phyloP scores from a whole-genome alignment of 1,284 basidiomycete genomes.

The Ustilago crameri region DNA sequence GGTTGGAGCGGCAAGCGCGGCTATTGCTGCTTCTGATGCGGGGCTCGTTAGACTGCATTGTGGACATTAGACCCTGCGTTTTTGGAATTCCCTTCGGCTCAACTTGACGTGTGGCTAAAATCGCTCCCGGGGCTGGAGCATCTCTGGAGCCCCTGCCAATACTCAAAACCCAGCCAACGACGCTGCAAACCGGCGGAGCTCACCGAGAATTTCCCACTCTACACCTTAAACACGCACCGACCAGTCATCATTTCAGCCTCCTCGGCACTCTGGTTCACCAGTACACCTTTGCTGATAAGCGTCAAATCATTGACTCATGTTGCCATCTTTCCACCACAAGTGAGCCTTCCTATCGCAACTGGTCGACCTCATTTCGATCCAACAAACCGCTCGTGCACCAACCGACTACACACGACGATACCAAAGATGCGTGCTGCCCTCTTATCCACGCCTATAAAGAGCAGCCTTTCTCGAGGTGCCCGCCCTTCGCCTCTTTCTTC shows the following conservation, averaged over 20 bases:
- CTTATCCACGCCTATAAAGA: conserved; percentile 36
- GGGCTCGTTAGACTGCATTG: conserved; percentile 9
- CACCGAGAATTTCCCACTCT: background rate
- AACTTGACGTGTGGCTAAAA: conserved; percentile 5
- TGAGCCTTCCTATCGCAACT: background rate
- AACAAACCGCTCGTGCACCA: too few relatives aligned
- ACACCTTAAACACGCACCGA: background rate
- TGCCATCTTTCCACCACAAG: background rate
- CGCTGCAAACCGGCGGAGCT: background rate
- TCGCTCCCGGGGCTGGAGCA: conserved; percentile 3
- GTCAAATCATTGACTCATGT: background rate
- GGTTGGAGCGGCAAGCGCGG: conserved; percentile 10
- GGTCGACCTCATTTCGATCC: background rate
- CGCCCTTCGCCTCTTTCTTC: conserved; percentile 1
- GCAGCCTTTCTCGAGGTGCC: conserved; percentile 9
- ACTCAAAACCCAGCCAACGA: background rate
- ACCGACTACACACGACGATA: background rate
- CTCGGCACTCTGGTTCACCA: background rate
- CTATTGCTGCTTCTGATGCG: background rate
- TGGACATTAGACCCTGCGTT: conserved; percentile 6
- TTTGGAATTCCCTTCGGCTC: background rate
- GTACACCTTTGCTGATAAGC: conserved; percentile 9
- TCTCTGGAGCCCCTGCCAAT: background rate
- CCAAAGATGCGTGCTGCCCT: conserved; percentile 19
- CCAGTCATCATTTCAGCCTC: background rate